These are phyloP conservation scores for Exophiala sp. DNA, from an alignment of 2,329 filamentous ascomycete genomes.

Conservation along the genomic window DNA sequence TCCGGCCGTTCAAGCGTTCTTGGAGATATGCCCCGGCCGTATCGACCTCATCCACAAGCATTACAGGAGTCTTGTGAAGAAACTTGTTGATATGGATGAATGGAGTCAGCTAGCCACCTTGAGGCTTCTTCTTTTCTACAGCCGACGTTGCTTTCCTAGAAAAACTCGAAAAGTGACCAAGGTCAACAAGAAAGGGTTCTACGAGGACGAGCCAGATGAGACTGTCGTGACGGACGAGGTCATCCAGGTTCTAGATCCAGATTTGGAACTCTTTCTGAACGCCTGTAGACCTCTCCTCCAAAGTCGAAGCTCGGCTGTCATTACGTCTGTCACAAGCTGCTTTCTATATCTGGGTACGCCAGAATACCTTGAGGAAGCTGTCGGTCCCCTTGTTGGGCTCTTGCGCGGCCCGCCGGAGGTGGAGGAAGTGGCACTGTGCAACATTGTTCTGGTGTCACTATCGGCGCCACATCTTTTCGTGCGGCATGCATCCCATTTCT, in stretches of 20 bases:
- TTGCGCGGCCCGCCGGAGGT: conserved; percentile 80
- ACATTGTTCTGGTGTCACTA: conserved; percentile 89
- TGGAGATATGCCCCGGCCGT: conserved; percentile 81
- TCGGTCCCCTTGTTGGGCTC: conserved; percentile 80
- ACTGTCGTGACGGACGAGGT: conserved; percentile 47
- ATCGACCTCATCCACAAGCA: conserved; percentile 86
- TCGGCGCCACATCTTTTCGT: conserved; percentile 72
- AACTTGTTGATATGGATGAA: conserved; percentile 97
- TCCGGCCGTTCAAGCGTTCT: conserved; percentile 79
- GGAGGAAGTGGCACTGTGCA: conserved; percentile 82
- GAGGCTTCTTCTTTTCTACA: conserved; percentile 75
- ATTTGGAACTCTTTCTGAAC: conserved; percentile 74
- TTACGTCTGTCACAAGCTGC: conserved; percentile 77
- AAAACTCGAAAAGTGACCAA: conserved; percentile 55
- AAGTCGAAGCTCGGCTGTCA: conserved; percentile 87
- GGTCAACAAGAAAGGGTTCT: conserved; percentile 65
- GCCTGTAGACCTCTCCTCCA: conserved; percentile 78
- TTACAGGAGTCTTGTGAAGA: conserved; percentile 77
- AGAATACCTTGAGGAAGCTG: conserved; percentile 65
- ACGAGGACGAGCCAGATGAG: conserved; percentile 60
- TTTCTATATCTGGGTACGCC: conserved; percentile 78
- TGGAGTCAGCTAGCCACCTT: conserved; percentile 88
- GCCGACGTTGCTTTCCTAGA: conserved; percentile 77
- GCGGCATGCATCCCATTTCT: conserved; percentile 80
- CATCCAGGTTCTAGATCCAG: conserved; percentile 63